Evolutionary conservation across 2,329 filamentous ascomycete species (phyloP).

Genomic region (Phaeoacremonium minimum): DNA sequence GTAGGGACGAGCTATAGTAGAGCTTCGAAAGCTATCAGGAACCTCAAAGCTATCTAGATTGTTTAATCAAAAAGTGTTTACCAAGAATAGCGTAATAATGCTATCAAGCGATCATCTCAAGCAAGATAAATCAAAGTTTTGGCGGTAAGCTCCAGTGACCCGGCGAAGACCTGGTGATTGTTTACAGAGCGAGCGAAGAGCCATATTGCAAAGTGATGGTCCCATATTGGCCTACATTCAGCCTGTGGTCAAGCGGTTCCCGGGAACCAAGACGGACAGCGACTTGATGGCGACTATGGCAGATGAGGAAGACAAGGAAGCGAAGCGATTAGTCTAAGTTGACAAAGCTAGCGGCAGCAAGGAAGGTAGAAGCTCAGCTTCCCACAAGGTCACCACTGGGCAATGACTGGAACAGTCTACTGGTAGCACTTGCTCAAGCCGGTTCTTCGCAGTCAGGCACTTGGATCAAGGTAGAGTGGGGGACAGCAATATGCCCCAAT

Average conservation of each 20-base stretch:
- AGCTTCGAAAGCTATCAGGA: conserved; percentile 5
- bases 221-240: conserved; percentile 15
- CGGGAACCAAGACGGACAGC: conserved; percentile 16
- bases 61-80: conserved; percentile 8
- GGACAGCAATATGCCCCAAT: too few relatives aligned
- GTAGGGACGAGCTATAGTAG: conserved; percentile 5
- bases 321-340: too few relatives aligned
- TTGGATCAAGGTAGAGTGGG: too few relatives aligned
- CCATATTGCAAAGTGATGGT: conserved; percentile 10
- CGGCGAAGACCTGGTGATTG: conserved; percentile 5
- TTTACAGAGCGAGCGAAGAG: conserved; percentile 4
- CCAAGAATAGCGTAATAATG: conserved; percentile 11
- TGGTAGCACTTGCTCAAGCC: too few relatives aligned
- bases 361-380: too few relatives aligned
- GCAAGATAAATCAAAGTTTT: conserved; percentile 1
- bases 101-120: background rate
- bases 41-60: conserved; percentile 6
- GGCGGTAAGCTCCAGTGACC: conserved; percentile 5
- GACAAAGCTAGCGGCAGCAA: too few relatives aligned
- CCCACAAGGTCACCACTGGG: too few relatives aligned
- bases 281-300: too few relatives aligned
- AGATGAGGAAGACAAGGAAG: too few relatives aligned
- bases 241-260: conserved; percentile 14
- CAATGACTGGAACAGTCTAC: too few relatives aligned
- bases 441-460: too few relatives aligned